Evolutionary conservation across 2,329 filamentous ascomycete species (phyloP), one percentile per base, ranked within the genome.

Genomic region (Ophiostoma angusticollis): DNA sequence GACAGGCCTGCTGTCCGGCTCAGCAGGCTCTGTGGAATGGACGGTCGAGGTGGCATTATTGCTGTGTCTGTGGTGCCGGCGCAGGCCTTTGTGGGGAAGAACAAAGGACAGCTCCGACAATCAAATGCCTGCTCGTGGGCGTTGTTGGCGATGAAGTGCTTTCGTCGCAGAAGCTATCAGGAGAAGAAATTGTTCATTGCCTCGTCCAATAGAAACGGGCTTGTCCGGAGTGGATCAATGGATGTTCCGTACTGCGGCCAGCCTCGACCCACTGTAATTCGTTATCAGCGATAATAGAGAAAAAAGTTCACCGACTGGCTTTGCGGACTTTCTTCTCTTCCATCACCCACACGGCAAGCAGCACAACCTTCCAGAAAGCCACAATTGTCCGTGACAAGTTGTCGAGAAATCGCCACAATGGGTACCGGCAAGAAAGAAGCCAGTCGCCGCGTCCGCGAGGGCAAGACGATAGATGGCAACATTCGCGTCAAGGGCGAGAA

Each of bases 401-500:
- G 35, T 36, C 35, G 21, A 23, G 19, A 30, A 35, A 29, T n/a
- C 12, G 17, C 12, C 27, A 43, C 31, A 9, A 49, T 49, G 47
- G 47, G 47, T 28, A 49, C 47, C 30, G 33, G n/a, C 13, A 96
- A 96, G 72, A 95, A 95, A 63, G 89, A 96, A 64, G 78, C 77
- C 48, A 73, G 67, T 59, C 79, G 89, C 64, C 81, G 82, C 59
- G 72, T 72, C 66, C 82, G 86, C 59, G 78, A 95, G 72, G 85
- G 84, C 51, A 89, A 87, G 65, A 74, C 73, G 35, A 74, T 74
- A 49, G 81, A 91, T 75, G 85, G 85, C 58, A 96, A 96, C 65
- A 84, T 96, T 55, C 84, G 80, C 54, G 70, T 78, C 52, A 98
- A 98, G 67, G 91, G 91, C 64, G 89, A 96, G 70, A 96, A 96